phyloP scores from a whole-genome alignment of 2,329 filamentous ascomycete species.

The Colletotrichum scovillei region DNA sequence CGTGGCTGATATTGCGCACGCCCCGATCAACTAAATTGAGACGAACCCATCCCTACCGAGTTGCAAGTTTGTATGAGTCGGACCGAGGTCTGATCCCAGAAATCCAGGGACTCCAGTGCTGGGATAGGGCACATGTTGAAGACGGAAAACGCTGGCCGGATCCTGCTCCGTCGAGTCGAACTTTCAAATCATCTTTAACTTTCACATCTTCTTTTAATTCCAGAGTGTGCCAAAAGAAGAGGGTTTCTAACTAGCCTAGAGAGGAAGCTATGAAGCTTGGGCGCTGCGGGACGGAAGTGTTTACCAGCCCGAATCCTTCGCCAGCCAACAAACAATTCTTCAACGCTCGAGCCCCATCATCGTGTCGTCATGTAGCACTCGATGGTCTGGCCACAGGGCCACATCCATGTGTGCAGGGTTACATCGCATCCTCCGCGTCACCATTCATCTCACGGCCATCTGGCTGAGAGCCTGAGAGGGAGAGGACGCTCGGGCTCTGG shows the following conservation, averaged over 20 bases:
- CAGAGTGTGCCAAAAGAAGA: no score
- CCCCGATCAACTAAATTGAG: background rate
- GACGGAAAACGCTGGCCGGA: background rate
- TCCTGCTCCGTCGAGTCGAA: background rate
- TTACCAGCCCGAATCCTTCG: background rate
- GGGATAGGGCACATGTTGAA: background rate
- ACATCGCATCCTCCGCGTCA: constrained; percentile 20
- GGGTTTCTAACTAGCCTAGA: background rate
- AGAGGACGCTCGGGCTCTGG: background rate
- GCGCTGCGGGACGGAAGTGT: background rate
- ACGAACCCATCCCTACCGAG: background rate
- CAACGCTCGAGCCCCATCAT: constrained; percentile 10
- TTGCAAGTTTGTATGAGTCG: background rate
- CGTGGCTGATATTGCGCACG: background rate
- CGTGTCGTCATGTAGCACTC: constrained; percentile 20
- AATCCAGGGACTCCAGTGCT: background rate
- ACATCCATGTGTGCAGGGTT: constrained; percentile 17
- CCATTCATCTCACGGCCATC: constrained; percentile 12
- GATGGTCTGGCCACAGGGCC: background rate
- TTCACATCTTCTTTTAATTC: background rate
- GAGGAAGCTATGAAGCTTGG: background rate
- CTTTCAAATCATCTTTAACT: background rate
- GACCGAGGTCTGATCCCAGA: background rate
- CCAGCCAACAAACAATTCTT: background rate
- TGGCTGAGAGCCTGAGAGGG: background rate